Percentiles rank a stretch among this genome's conserved stretches.
phyloP scores from a whole-genome alignment of 2,329 filamentous ascomycete species.

The Diatrype stigma region DNA sequence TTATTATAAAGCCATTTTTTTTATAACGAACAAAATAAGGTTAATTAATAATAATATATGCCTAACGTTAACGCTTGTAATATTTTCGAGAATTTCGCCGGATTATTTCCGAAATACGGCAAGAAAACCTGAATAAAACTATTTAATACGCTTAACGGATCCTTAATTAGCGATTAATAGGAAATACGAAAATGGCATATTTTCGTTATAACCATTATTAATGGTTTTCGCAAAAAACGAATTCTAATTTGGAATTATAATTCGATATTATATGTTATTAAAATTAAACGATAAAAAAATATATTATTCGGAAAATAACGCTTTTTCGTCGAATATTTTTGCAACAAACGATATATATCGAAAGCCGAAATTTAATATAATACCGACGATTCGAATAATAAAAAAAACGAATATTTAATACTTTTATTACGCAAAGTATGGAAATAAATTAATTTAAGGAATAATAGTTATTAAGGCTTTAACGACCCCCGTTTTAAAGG shows the following conservation, averaged over 20 bases:
- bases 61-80: too few species aligned
- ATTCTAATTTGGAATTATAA: not conserved
- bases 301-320: not conserved
- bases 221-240: not conserved
- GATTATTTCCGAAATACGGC: too few species aligned
- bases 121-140: not conserved
- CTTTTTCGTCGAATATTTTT: not conserved
- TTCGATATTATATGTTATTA: not conserved
- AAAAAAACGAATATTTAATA: not conserved
- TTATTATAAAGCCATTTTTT: not conserved
- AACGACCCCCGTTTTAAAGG: not conserved
- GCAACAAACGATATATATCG: not conserved
- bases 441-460: not conserved
- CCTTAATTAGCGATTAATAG: too few species aligned
- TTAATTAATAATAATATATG: too few species aligned
- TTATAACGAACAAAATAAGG: not conserved
- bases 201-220: too few species aligned
- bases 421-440: not conserved
- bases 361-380: not conserved
- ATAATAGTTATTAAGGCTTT: not conserved
- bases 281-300: not conserved
- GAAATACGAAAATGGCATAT: too few species aligned
- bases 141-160: too few species aligned
- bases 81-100: too few species aligned
- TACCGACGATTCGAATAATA: not conserved